Conservation (phyloP, 2,329 filamentous ascomycete genomes). For the Mycogone perniciosa region DNA sequence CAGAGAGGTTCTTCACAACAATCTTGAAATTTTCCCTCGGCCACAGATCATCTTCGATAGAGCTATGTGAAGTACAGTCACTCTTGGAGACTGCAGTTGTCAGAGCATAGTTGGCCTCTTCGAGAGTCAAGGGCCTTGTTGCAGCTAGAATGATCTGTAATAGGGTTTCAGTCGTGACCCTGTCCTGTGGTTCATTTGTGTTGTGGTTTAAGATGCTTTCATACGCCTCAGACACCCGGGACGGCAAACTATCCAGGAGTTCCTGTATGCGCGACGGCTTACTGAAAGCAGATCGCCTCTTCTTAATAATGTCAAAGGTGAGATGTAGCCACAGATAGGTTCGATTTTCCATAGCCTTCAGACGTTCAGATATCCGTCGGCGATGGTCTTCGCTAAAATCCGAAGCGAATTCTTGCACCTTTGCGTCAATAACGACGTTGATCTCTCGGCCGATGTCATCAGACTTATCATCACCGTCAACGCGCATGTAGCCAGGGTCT, state of each 20-base stretch:
- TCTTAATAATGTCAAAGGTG: constrained; percentile 25
- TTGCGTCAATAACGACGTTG: constrained; percentile 23
- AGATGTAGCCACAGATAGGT: constrained; percentile 37
- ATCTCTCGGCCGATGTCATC: constrained; percentile 26
- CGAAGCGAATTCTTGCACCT: constrained; percentile 14
- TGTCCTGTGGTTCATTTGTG: background rate
- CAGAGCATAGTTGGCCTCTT: constrained; percentile 6
- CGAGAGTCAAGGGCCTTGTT: constrained; percentile 1
- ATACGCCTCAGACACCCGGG: constrained; percentile 19
- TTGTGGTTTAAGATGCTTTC: constrained; percentile 17
- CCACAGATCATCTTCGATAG: background rate
- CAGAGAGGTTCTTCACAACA: background rate
- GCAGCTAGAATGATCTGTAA: constrained; percentile 1
- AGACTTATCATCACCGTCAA: constrained; percentile 23
- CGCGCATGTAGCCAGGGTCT: constrained; percentile 14
- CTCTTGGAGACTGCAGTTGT: background rate
- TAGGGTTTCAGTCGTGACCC: background rate
- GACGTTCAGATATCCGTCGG: constrained; percentile 17
- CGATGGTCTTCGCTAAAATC: constrained; percentile 15
- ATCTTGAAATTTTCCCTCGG: background rate
- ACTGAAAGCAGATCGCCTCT: constrained; percentile 11
- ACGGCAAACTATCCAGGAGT: constrained; percentile 15
- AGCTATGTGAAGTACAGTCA: background rate
- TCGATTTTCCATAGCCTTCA: constrained; percentile 25
- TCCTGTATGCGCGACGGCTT: constrained; percentile 8